Base-by-base conservation (phyloP, 768 basidiomycete species). In the Calocybe indica region DNA sequence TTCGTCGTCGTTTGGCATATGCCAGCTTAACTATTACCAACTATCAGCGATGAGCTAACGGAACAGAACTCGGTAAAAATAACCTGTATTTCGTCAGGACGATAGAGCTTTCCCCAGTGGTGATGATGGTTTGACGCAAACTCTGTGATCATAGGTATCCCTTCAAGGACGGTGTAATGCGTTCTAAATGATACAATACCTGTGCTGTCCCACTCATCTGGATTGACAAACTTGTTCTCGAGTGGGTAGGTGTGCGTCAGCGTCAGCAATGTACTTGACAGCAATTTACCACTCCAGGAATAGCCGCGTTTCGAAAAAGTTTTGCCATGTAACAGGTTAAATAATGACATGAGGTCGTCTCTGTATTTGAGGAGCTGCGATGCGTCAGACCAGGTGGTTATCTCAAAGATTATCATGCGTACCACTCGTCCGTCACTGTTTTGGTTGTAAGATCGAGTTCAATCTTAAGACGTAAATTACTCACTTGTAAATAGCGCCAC, bases 141-240 rank as follows among this genome's bases (percentile, higher is more conserved):
- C 14, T 86, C 88, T 88, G 55, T 7, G 8, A 28, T 49, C 12
- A 35, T 29, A 38, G 31, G 14, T 37, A 52, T 22, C 22, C 22
- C 22, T 38, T 50, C 37, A 43, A 34, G 7, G 22, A 13, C 14
- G 28, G 47, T 13, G 14, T 31, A 15, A 22, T 2, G 14, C 2
- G 12, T 34, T 22, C 10, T 4, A 38, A 22, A 29, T 13, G 32
- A 14, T 14, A 3, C 47, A 37, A 37, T 48, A 89, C 91, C 84
- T 58, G 82, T 71, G 53, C 82, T 83, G 0, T 74, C 61, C 85
- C 88, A 88, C 53, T 88, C 85, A 5, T 82, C 78, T 0, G 79
- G 74, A 53, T 93, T 92, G 34, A 88, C 81, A 53, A 90, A 90
- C 52, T 79, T 82, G 60, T 87, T 85, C 58, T 95, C 90, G 45